Evolutionary conservation across 176 grass and related monocot genomes (phyloP).

Genomic region (Bothriochloa decipiens): DNA sequence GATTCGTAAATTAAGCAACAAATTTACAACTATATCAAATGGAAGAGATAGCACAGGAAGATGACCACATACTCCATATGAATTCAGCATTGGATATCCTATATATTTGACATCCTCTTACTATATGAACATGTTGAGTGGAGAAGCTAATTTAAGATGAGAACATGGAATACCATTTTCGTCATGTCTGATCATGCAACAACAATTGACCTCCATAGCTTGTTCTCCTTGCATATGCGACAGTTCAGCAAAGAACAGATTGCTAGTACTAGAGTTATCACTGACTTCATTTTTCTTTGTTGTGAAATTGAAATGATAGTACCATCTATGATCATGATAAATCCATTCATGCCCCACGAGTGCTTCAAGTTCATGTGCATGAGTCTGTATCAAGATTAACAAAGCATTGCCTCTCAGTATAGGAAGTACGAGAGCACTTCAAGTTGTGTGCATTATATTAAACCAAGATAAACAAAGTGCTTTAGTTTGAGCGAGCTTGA

Average conservation of each 20-base stretch:
- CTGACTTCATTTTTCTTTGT: background rate
- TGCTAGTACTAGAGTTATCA: background rate
- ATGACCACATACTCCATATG: no score
- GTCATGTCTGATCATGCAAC: background rate
- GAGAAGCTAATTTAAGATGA: background rate
- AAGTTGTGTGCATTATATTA: no score
- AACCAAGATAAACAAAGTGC: no score
- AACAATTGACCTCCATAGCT: background rate
- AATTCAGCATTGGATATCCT: no score
- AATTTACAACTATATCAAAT: no score
- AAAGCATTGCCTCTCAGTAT: no score
- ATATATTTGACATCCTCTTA: no score
- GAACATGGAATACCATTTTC: constrained; percentile 22
- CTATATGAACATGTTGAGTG: background rate
- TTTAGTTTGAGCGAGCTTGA: background rate
- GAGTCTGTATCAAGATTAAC: background rate
- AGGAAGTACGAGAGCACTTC: no score
- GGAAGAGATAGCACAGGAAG: no score
- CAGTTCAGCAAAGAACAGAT: constrained; percentile 25
- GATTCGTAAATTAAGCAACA: no score
- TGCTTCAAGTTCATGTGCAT: constrained; percentile 25
- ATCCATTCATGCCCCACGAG: background rate
- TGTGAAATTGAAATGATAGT: constrained; percentile 29
- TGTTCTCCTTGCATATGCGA: background rate
- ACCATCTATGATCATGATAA: background rate